Conservation (phyloP, 805 yeast genomes). For the Maudiozyma pseudohumilis region DNA sequence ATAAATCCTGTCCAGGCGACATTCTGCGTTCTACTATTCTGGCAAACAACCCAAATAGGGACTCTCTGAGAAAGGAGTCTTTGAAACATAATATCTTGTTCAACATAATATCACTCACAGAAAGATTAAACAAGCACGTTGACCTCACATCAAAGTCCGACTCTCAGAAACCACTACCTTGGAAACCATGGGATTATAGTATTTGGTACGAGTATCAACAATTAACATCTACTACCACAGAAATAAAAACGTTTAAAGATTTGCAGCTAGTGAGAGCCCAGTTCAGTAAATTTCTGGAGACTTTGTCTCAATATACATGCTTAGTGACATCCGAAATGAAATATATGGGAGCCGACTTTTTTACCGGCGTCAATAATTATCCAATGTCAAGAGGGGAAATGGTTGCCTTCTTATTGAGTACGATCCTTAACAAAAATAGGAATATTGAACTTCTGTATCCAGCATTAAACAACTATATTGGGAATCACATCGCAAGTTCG, state of each 20-base stretch:
- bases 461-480: constrained; percentile 6
- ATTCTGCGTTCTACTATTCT: constrained; percentile 15
- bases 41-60: constrained; percentile 7
- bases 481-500: neutral
- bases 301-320: constrained; percentile 11
- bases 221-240: constrained; percentile 4
- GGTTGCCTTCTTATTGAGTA: constrained; percentile 8
- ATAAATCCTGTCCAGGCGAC: constrained; percentile 19
- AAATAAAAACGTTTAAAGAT: constrained; percentile 8
- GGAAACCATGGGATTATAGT: constrained; percentile 15
- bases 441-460: constrained; percentile 16
- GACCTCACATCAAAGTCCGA: neutral
- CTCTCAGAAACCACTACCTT: neutral
- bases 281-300: constrained; percentile 14
- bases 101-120: constrained; percentile 11
- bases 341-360: constrained; percentile 5
- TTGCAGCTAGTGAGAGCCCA: constrained; percentile 8
- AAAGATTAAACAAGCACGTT: constrained; percentile 1
- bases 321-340: constrained; percentile 16
- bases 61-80: constrained; percentile 16
- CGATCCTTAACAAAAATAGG: constrained; percentile 10
- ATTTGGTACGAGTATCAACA: constrained; percentile 12
- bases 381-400: constrained; percentile 7
- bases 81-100: constrained; percentile 16
- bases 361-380: neutral